phyloP scores from a whole-genome alignment of 345 rosid species.

The Alliaria petiolata region DNA sequence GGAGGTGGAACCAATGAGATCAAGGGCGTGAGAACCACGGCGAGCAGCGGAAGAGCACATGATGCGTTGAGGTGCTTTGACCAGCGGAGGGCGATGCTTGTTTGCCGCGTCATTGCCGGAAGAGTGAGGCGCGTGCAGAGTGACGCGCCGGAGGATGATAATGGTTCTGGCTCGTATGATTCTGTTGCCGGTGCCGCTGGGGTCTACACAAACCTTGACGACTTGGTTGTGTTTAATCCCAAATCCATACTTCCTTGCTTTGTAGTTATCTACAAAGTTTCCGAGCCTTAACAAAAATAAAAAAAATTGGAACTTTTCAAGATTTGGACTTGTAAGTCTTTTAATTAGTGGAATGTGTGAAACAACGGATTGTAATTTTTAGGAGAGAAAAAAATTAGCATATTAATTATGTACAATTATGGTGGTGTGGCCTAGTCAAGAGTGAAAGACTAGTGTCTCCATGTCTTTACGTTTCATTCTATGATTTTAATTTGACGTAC shows the following conservation, averaged over 20 bases:
- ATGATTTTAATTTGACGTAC: not conserved
- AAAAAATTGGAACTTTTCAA: not conserved
- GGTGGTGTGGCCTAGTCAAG: not conserved
- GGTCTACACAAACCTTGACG: slow-evolving; percentile 59
- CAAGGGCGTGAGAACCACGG: slow-evolving; percentile 59
- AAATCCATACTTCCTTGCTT: slow-evolving; percentile 83
- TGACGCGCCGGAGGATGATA: slow-evolving; percentile 44
- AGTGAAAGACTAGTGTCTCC: not conserved
- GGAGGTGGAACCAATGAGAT: slow-evolving; percentile 22
- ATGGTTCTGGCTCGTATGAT: slow-evolving; percentile 46
- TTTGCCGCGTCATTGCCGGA: slow-evolving; percentile 83
- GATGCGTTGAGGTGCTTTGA: slow-evolving; percentile 51
- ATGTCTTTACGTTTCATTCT: not conserved
- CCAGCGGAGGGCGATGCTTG: slow-evolving; percentile 71
- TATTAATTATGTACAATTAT: not conserved
- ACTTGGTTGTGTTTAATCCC: slow-evolving; percentile 62
- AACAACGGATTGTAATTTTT: not conserved
- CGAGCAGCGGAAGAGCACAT: slow-evolving; percentile 85
- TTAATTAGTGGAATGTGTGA: slow-evolving; percentile 1
- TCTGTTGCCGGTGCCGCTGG: slow-evolving; percentile 61
- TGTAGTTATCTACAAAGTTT: slow-evolving; percentile 61
- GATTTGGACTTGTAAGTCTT: slow-evolving; percentile 5
- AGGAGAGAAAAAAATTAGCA: not conserved
- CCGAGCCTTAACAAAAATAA: not conserved
- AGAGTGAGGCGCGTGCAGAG: slow-evolving; percentile 50